A percentile compares a stretch with the other conserved stretches of the same genome.
Evolutionary conservation across 768 basidiomycete genomes (phyloP).

Genomic region (Pulveroboletus frians): DNA sequence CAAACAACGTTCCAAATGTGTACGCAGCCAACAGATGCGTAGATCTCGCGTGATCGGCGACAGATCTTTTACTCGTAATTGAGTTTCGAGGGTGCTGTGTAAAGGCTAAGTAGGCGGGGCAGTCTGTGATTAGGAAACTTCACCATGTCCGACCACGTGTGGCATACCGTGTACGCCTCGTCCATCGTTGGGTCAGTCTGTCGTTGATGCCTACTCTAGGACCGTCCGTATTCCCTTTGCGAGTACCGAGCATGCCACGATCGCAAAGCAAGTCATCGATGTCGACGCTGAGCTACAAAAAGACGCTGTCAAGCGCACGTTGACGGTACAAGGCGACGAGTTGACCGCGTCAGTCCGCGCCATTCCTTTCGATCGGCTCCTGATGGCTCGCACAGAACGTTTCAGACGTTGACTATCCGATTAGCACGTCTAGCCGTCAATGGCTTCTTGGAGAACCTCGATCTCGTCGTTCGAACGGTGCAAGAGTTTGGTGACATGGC

Average conservation of each 20-base stretch:
- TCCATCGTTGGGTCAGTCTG: too few species aligned
- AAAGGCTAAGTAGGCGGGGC: not conserved
- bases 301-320: conserved; percentile 68
- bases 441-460: conserved; percentile 84
- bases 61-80: too few species aligned
- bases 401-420: conserved; percentile 75
- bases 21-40: too few species aligned
- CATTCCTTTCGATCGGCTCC: not conserved
- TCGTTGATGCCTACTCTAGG: conserved; percentile 30
- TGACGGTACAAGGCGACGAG: conserved; percentile 60
- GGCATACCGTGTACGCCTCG: conserved; percentile 49
- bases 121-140: too few species aligned
- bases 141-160: conserved; percentile 29
- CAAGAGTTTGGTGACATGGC: conserved; percentile 74
- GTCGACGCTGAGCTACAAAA: conserved; percentile 85
- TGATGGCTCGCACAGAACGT: conserved; percentile 43
- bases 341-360: conserved; percentile 64
- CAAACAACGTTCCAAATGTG: too few species aligned
- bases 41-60: too few species aligned
- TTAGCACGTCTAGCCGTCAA: conserved; percentile 82
- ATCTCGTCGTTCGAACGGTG: conserved; percentile 78
- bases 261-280: conserved; percentile 79
- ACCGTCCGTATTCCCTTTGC: conserved; percentile 76
- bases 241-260: conserved; percentile 65
- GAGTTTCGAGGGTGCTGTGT: too few species aligned